Evolutionary conservation across 2,329 filamentous ascomycete species (phyloP).

Genomic region (Colletotrichum simmondsii): DNA sequence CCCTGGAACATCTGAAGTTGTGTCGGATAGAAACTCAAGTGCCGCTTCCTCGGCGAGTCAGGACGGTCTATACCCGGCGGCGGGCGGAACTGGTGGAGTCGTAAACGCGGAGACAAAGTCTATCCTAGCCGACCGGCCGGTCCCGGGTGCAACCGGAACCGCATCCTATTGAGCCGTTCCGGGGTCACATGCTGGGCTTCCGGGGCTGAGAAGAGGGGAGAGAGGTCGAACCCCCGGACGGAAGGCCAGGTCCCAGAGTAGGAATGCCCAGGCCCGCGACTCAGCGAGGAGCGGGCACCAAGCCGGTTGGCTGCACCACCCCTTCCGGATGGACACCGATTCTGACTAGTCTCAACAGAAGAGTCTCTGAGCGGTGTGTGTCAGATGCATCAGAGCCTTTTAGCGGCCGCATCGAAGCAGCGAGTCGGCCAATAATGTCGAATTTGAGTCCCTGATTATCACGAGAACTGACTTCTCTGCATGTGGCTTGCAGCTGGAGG

Average conservation of each 20-base stretch:
- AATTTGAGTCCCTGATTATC: neutral
- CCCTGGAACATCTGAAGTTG: neutral
- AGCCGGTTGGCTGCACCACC: constrained; percentile 12
- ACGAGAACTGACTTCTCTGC: constrained; percentile 26
- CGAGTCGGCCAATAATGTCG: constrained; percentile 3
- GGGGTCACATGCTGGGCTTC: neutral
- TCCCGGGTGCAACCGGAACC: constrained; percentile 9
- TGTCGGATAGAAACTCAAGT: neutral
- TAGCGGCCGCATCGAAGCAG: constrained; percentile 28
- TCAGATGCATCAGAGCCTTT: constrained; percentile 31
- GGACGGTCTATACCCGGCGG: neutral
- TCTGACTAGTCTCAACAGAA: constrained; percentile 32
- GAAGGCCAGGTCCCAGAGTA: neutral
- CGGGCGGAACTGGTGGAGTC: neutral
- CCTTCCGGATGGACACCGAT: neutral
- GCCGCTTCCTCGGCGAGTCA: neutral
- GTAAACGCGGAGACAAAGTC: neutral
- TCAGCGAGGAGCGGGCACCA: neutral
- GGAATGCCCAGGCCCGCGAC: neutral
- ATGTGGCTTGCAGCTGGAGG: constrained; percentile 34
- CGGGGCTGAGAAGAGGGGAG: neutral
- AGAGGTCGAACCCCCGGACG: neutral
- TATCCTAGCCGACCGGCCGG: neutral
- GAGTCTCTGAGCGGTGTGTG: constrained; percentile 32
- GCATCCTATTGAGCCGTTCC: neutral